Evolutionary conservation across 78 protist genomes (phyloP), one percentile per base, ranked within the genome.

Genomic region (Planoprotostelium fungivorum): DNA sequence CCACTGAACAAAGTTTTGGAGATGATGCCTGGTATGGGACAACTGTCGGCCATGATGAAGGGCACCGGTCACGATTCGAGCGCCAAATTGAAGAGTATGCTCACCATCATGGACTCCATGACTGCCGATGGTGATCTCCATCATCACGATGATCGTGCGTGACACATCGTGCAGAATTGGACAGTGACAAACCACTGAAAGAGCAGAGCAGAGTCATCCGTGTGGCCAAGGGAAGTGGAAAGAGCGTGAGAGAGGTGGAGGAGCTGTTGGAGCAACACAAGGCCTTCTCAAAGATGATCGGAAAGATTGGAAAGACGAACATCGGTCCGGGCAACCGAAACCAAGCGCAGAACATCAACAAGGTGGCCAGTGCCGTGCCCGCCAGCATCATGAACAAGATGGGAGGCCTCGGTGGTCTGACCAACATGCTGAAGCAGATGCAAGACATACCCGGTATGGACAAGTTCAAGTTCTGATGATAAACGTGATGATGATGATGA

Each of bases 81-180:
- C 34, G 88, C 89, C 89, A 94, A 94, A 35, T 63, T 98, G 89
- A 97, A 94, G 92, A 88, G 91, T 29, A 96, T 94, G 91, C 84
- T 97, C 90, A 89, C 88, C 51, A 96, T 99, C 34, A 91, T 99
- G 96, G 99, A 98, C 90, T 92, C 97, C 63, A 97, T 99, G 97
- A 94, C 99, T 23, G 97, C 91, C 28, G 91, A 92, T 34, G 96
- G 86, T 92, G 90, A 63, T 63, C 87, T 29, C 94, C 86, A 38
- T 0, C 0, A 84, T 35, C 85, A 39, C 36, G 85, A 37, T 37
- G 91, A 0, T 34, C 63, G 31, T 0, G 29, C 1, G 5, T 51
- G 73, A 51, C 0, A 25, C 83, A 29, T 84, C 38, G 0, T 25
- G 84, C 36, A 38, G 94, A 95, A 89, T 89, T 96, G 83, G 96